These are phyloP conservation scores for Geranomyces michiganensis DNA, from an alignment of 192 early-diverging fungal genomes.

Conservation along the genomic window DNA sequence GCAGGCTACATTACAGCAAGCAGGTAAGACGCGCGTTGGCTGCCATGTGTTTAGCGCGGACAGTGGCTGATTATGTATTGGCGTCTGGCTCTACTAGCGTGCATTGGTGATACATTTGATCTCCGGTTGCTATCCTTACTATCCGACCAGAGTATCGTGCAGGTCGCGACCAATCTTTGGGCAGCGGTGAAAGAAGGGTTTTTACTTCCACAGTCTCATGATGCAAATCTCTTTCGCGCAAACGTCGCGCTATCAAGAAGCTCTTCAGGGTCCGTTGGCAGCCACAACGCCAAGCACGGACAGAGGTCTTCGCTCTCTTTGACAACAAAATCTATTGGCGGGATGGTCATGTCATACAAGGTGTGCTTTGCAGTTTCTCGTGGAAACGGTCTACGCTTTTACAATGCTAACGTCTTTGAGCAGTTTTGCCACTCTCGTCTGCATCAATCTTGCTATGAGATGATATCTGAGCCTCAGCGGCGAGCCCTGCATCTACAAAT, in stretches of 20 bases:
- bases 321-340: constrained; percentile 19
- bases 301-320: constrained; percentile 25
- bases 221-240: constrained; percentile 4
- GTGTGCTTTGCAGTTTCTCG: not conserved
- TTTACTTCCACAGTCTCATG: constrained; percentile 20
- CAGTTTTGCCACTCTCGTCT: constrained; percentile 40
- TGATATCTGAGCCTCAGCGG: constrained; percentile 2
- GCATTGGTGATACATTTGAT: constrained; percentile 41
- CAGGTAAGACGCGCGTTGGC: constrained; percentile 34
- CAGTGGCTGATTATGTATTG: no score
- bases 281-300: constrained; percentile 11
- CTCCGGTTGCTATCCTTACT: constrained; percentile 24
- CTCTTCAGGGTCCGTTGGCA: constrained; percentile 23
- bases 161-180: constrained; percentile 28
- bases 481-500: constrained; percentile 40
- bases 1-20: constrained; percentile 37
- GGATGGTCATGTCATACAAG: constrained; percentile 30
- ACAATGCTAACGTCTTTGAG: no score
- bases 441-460: constrained; percentile 27
- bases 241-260: constrained; percentile 15
- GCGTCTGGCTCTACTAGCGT: constrained; percentile 24
- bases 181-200: constrained; percentile 38
- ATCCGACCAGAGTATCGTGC: constrained; percentile 16
- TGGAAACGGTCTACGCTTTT: not conserved
- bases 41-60: no score